Evolutionary conservation across 805 yeast species (phyloP).

Genomic region (Candida argentea): DNA sequence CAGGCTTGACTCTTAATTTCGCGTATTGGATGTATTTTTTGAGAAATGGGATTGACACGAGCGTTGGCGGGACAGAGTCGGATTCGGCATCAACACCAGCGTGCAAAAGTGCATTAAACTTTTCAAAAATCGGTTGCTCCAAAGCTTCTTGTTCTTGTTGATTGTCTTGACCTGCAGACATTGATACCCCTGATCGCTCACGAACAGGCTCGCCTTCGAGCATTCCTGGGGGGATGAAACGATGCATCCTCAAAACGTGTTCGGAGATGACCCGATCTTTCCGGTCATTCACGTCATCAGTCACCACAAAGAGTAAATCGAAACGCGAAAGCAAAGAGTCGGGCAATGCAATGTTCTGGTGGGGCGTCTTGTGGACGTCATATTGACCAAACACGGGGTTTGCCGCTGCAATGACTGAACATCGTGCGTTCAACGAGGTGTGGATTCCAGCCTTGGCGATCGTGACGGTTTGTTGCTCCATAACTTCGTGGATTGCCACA

Average conservation of each 20-base stretch:
- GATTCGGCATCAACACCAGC: slow-evolving; percentile 48
- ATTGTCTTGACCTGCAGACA: slow-evolving; percentile 70
- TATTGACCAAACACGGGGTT: slow-evolving; percentile 96
- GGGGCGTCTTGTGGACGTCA: slow-evolving; percentile 92
- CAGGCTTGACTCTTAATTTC: slow-evolving; percentile 78
- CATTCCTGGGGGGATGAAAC: slow-evolving; percentile 79
- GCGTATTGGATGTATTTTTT: slow-evolving; percentile 92
- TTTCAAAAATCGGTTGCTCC: slow-evolving; percentile 67
- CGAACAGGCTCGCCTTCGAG: slow-evolving; percentile 91
- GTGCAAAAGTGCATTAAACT: slow-evolving; percentile 72
- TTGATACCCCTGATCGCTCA: slow-evolving; percentile 57
- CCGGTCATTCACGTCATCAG: slow-evolving; percentile 83
- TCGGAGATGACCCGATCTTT: slow-evolving; percentile 85
- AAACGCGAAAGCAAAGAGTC: slow-evolving; percentile 95
- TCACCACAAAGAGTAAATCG: slow-evolving; percentile 88
- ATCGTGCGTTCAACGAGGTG: slow-evolving; percentile 90
- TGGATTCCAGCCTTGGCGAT: slow-evolving; percentile 98
- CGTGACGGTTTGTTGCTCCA: slow-evolving; percentile 99
- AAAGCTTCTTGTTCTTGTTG: slow-evolving; percentile 31
- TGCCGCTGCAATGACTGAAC: slow-evolving; percentile 96
- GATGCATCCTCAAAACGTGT: slow-evolving; percentile 89
- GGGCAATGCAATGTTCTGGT: slow-evolving; percentile 91
- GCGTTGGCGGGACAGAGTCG: slow-evolving; percentile 17
- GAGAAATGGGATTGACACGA: slow-evolving; percentile 69
- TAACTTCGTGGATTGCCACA: slow-evolving; percentile 97